Percentiles rank a stretch among this genome's conserved stretches.
These are phyloP conservation scores for Debaryomyces psychrophilus DNA, from an alignment of 1,139 yeast genomes.

Conservation along the genomic window DNA sequence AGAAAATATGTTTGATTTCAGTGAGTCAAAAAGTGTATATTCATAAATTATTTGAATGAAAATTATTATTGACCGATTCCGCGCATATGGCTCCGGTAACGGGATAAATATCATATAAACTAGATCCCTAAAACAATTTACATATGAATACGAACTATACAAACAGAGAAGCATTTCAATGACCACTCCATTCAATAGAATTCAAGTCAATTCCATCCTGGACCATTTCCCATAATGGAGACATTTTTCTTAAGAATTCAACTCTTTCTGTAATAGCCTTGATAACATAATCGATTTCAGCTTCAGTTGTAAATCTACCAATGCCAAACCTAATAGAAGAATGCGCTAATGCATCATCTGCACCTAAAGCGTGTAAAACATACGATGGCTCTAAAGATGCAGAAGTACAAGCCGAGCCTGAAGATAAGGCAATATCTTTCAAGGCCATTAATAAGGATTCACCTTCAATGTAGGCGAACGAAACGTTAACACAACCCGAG, in stretches of 20 bases:
- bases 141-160: slow-evolving; percentile 2
- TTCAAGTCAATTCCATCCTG: slow-evolving; percentile 96
- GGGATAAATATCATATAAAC: slow-evolving; percentile 4
- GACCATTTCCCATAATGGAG: slow-evolving; percentile 99
- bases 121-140: neutral
- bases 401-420: slow-evolving; percentile 99
- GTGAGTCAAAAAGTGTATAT: neutral
- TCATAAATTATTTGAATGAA: slow-evolving; percentile 2
- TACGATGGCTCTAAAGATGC: slow-evolving; percentile 98
- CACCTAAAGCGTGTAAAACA: slow-evolving; percentile 94
- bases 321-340: slow-evolving; percentile 96
- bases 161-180: slow-evolving; percentile 39
- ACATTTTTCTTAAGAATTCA: slow-evolving; percentile 84
- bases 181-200: slow-evolving; percentile 97
- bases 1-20: neutral
- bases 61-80: slow-evolving; percentile 1
- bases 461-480: slow-evolving; percentile 97
- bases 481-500: slow-evolving; percentile 93
- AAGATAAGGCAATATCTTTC: slow-evolving; percentile 92
- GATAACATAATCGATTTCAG: slow-evolving; percentile 90
- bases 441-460: slow-evolving; percentile 97
- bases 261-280: slow-evolving; percentile 89
- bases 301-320: slow-evolving; percentile 96
- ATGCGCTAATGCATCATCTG: slow-evolving; percentile 97
- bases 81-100: slow-evolving; percentile 11